These are phyloP conservation scores for Acmispon strigosus DNA, from an alignment of 306 rosid genomes.

Conservation along the genomic window DNA sequence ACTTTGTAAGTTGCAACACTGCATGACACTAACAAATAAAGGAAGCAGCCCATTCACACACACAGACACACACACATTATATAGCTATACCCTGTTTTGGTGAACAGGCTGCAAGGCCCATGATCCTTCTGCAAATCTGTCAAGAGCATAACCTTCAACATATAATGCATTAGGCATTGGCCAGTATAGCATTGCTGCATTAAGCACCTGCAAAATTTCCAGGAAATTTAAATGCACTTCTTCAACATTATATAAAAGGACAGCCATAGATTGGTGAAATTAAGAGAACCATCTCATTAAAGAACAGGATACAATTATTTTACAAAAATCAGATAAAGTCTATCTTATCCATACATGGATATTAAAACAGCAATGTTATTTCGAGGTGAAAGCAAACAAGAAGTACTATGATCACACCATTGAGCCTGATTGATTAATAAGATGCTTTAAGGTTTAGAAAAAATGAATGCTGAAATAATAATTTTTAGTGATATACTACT, in stretches of 20 bases:
- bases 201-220: slow-evolving; percentile 59
- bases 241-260: not conserved
- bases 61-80: not conserved
- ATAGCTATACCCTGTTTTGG: slow-evolving; percentile 55
- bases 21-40: not conserved
- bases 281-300: not conserved
- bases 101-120: slow-evolving; percentile 90
- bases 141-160: slow-evolving; percentile 92
- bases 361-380: not conserved
- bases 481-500: not conserved
- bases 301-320: not conserved
- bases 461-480: not conserved
- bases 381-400: not conserved
- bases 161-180: slow-evolving; percentile 72
- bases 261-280: not conserved
- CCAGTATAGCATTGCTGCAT: slow-evolving; percentile 95
- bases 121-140: slow-evolving; percentile 77
- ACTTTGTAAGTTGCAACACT: not conserved
- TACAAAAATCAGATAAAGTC: not conserved
- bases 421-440: not conserved
- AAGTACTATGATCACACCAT: not conserved
- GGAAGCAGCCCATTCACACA: not conserved
- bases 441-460: not conserved
- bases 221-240: slow-evolving; percentile 3
- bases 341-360: not conserved